Percentiles rank a stretch among this genome's conserved stretches.
Conservation (phyloP, 2,329 filamentous ascomycete genomes). For the Paecilomyces sp. region DNA sequence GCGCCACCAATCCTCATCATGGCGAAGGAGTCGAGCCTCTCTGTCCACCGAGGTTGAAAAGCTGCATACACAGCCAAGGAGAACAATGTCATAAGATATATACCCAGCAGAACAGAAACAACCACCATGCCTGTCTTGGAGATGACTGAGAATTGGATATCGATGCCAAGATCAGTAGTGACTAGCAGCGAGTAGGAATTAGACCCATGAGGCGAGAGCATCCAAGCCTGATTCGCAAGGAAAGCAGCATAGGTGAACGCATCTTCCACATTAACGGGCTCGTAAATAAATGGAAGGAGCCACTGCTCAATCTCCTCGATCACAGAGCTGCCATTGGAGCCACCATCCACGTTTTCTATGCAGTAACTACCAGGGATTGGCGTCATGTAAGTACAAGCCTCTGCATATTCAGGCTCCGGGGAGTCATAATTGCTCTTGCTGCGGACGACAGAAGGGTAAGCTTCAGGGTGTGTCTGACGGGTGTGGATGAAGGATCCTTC, state of each 20-base stretch:
- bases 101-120: background rate
- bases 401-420: background rate
- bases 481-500: background rate
- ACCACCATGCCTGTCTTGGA: background rate
- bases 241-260: background rate
- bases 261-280: background rate
- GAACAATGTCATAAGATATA: background rate
- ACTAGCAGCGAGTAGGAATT: background rate
- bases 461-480: background rate
- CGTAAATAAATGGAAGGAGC: background rate
- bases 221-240: background rate
- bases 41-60: background rate
- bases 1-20: background rate
- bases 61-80: background rate
- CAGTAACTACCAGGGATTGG: background rate
- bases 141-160: background rate
- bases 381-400: background rate
- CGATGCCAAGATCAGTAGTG: background rate
- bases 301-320: background rate
- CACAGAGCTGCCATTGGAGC: background rate
- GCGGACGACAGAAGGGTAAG: background rate
- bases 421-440: background rate
- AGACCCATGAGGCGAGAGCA: background rate
- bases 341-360: background rate
- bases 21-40: background rate